Percentiles rank a stretch among this genome's conserved stretches.
Evolutionary conservation across 192 early-diverging fungal species (phyloP).

Genomic region (Linnemannia exigua): DNA sequence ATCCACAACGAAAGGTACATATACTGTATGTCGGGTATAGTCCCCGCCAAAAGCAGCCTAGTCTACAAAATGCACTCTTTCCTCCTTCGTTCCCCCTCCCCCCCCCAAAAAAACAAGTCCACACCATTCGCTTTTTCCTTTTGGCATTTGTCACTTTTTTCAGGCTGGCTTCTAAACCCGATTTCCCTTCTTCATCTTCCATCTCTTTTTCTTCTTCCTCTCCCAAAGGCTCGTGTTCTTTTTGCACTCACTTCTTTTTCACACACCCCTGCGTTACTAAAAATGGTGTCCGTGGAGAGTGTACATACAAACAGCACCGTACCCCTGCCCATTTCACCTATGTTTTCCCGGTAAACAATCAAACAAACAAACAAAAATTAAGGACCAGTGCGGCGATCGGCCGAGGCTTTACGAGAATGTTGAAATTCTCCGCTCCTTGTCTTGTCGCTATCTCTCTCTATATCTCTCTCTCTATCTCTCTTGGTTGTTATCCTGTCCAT

Average conservation of each 20-base stretch:
- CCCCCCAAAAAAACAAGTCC: neutral
- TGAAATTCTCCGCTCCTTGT: neutral
- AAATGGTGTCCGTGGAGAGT: neutral
- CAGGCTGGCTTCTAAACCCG: neutral
- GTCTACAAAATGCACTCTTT: neutral
- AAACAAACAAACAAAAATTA: neutral
- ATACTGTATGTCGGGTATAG: neutral
- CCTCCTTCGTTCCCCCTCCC: neutral
- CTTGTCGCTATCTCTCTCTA: neutral
- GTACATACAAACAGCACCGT: neutral
- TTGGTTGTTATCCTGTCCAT: neutral
- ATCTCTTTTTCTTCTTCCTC: neutral
- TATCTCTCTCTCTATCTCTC: neutral
- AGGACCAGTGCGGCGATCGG: neutral
- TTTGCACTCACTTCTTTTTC: neutral
- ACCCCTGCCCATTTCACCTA: neutral
- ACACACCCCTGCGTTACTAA: neutral
- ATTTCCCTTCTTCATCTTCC: neutral
- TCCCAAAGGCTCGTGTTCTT: neutral
- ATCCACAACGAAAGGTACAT: neutral
- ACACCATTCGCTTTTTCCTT: neutral
- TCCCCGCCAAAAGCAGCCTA: neutral
- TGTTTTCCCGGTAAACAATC: conserved; percentile 3
- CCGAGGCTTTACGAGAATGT: neutral
- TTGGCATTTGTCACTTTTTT: neutral